Evolutionary conservation across 2,329 filamentous ascomycete genomes (phyloP), one percentile per base, ranked within the genome.

Genomic region (Diplodia corticola): DNA sequence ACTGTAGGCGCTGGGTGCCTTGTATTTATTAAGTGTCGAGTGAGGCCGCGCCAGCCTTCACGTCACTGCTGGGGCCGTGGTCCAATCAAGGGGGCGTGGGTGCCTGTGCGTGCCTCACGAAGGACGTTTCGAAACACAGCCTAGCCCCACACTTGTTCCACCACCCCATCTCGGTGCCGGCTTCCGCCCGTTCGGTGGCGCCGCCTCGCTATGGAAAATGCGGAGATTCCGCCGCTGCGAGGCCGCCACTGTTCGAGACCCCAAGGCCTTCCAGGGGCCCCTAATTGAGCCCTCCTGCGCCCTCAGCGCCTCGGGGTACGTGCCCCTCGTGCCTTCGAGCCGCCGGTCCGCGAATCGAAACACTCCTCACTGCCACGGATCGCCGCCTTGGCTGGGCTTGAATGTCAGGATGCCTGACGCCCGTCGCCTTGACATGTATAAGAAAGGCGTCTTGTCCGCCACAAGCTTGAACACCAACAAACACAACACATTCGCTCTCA

Each of bases 41-140:
- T 50, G 48, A 24, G 22, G 48, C 15, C 48, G 26, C 48, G 48
- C 48, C 48, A 50, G 48, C 48, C 4, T 28, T 50, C 48, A 22
- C 50, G 50, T 26, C 50, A 54, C 50, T n/a, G 2, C 10, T 6
- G n/a, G 48, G n/a, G 28, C 12, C 15, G 20, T 26, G 35, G 22
- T 17, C 54, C 15, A 57, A 57, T 57, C 20, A 44, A 9, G 35
- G 33, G 7, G 33, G 33, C 7, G 7, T 12, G 1, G 33, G 4
- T 3, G 33, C 33, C 33, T n/a, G 30, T n/a, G 30, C 30, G 51
- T 55, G 51, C 33, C 30, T 55, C 51, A 30, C 49, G 37, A 20
- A 40, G 24, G 30, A 15, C 26, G 54, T 57, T 57, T 44, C 54
- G 54, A 57, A 57, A 57, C 53, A n/a, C 54, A 44, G 12, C 20